Evolutionary conservation across 192 early-diverging fungal species (phyloP), one percentile per base, ranked within the genome.

Genomic region (Spinellus fusiger): DNA sequence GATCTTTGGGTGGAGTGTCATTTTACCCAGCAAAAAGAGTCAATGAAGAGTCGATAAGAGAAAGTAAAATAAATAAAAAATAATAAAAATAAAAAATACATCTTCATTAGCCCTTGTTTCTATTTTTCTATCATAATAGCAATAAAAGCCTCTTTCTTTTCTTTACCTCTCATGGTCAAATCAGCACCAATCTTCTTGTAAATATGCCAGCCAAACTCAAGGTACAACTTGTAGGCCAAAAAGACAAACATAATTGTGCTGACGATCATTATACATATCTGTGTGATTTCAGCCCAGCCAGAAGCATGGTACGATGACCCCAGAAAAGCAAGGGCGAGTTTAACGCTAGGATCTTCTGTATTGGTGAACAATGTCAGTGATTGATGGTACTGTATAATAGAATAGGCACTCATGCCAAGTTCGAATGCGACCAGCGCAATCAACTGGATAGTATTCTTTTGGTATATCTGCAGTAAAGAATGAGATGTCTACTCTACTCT

Each of bases 371-470:
- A 48, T 0, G 65, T 73, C 4, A 60, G 46, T n/a, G 81, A 69
- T 67, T 83, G 79, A 44, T 64, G 64, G 55, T 76, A 78, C 64
- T 92, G 90, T 47, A 92, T 84, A 26, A 82, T 76, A 5, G 87
- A 77, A 75, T 92, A 92, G 8, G 68, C 77, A 33, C 80, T 75
- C 58, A 84, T 77, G 53, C 76, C 75, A 32, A 80, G 62, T 66
- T 90, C 86, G 69, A 89, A 89, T 52, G 79, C 60, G 12, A 86
- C 77, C 18, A 88, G 78, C n/a, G 81, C 81, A 49, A 92, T 84
- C 46, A 93, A 85, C 65, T 97, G 93, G 56, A 97, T 93, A 9
- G 93, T 92, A 78, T 97, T 97, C 70, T 95, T 84, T 75, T 94
- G 85, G 59, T 81, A 87, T 38, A 94, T 85, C 81, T 91, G 59